phyloP scores from a whole-genome alignment of 352 stramenopile species.

The Halophytophthora batemanensis region DNA sequence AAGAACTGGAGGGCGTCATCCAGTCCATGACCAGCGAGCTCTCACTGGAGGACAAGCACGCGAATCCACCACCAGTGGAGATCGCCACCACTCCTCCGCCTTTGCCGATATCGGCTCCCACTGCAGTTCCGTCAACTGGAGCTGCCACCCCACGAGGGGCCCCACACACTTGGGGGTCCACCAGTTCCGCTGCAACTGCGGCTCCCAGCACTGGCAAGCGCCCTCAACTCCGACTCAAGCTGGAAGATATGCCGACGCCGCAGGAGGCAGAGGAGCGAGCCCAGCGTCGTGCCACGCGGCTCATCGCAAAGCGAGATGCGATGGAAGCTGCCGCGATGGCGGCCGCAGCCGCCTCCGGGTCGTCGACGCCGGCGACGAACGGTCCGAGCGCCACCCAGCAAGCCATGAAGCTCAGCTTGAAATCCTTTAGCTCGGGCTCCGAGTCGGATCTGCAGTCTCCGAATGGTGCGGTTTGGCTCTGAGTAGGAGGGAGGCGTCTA shows the following conservation, averaged over 20 bases:
- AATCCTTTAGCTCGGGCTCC: slow-evolving; percentile 63
- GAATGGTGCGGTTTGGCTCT: slow-evolving; percentile 35
- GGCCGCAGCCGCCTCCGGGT: slow-evolving; percentile 21
- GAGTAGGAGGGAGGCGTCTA: not conserved
- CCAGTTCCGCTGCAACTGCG: slow-evolving; percentile 21
- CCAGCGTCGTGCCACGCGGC: slow-evolving; percentile 63
- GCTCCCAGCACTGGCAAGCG: slow-evolving; percentile 34
- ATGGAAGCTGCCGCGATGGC: slow-evolving; percentile 53
- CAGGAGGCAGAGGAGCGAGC: slow-evolving; percentile 82
- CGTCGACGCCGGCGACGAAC: slow-evolving; percentile 4
- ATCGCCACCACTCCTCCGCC: not conserved
- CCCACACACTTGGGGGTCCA: slow-evolving; percentile 20
- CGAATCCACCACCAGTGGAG: slow-evolving; percentile 4
- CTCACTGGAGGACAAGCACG: slow-evolving; percentile 49
- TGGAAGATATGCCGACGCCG: slow-evolving; percentile 85
- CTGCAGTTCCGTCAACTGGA: slow-evolving; percentile 11
- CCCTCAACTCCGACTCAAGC: slow-evolving; percentile 67
- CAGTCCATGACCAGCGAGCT: slow-evolving; percentile 34
- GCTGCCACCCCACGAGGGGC: slow-evolving; percentile 12
- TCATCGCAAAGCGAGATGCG: slow-evolving; percentile 73
- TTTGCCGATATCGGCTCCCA: slow-evolving; percentile 2
- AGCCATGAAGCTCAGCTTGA: slow-evolving; percentile 65
- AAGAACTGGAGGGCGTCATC: slow-evolving; percentile 42
- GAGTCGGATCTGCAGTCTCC: slow-evolving; percentile 69
- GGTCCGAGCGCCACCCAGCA: slow-evolving; percentile 60